A percentile compares a stretch with the other conserved stretches of the same genome.
Conservation (phyloP, 768 basidiomycete genomes). For the Boletus rubroflammeus region DNA sequence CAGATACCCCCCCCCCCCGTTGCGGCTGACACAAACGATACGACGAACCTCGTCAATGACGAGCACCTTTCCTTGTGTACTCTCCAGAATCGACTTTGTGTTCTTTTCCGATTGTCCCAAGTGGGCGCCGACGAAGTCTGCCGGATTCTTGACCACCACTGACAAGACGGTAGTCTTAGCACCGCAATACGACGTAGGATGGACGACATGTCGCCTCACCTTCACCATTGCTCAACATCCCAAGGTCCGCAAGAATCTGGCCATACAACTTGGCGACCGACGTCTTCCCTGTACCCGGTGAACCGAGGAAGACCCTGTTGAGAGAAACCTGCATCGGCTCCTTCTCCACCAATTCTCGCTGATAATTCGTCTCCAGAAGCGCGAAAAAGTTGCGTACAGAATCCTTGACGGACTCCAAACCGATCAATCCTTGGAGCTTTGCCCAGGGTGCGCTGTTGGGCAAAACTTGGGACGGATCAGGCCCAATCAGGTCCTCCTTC, state of each 20-base stretch:
- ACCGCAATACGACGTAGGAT: neutral
- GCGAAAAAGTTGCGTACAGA: slow-evolving; percentile 48
- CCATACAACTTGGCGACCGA: slow-evolving; percentile 70
- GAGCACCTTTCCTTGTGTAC: slow-evolving; percentile 59
- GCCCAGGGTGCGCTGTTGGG: slow-evolving; percentile 47
- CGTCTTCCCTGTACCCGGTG: slow-evolving; percentile 72
- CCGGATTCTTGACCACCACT: slow-evolving; percentile 68
- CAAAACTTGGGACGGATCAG: slow-evolving; percentile 52
- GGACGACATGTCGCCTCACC: slow-evolving; percentile 35
- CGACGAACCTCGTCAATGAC: slow-evolving; percentile 63
- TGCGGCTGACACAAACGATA: neutral
- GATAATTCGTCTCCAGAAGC: slow-evolving; percentile 52
- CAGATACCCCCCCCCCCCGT: neutral
- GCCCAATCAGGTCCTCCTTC: slow-evolving; percentile 61
- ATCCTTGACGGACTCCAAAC: slow-evolving; percentile 56
- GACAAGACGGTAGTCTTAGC: neutral
- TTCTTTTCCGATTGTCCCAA: slow-evolving; percentile 61
- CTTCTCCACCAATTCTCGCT: slow-evolving; percentile 54
- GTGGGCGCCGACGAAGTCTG: slow-evolving; percentile 60
- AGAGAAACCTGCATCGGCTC: slow-evolving; percentile 52
- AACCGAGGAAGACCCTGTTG: slow-evolving; percentile 65
- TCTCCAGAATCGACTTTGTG: slow-evolving; percentile 61
- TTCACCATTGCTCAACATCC: slow-evolving; percentile 69
- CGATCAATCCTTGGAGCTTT: slow-evolving; percentile 51
- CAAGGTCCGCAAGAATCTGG: slow-evolving; percentile 56